Percentiles rank a stretch among this genome's conserved stretches.
phyloP scores from a whole-genome alignment of 805 yeast genomes.

The Lipomyces yamadae region DNA sequence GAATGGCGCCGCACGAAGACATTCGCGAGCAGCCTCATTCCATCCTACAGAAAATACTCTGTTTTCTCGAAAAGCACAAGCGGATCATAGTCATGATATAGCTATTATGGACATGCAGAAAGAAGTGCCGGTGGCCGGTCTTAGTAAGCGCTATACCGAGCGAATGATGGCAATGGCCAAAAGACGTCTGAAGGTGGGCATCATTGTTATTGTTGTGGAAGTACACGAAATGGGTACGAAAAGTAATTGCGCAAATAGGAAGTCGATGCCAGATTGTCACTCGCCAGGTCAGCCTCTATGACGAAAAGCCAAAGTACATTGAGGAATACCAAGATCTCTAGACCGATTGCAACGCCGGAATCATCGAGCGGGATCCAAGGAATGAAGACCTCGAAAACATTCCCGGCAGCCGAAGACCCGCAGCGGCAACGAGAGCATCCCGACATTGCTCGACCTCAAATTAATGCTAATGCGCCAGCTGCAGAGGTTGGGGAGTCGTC shows the following conservation, averaged over 20 bases:
- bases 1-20: background rate
- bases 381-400: background rate
- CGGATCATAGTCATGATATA: background rate
- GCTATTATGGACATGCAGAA: background rate
- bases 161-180: conserved; percentile 29
- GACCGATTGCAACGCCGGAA: conserved; percentile 1
- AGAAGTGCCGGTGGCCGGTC: background rate
- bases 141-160: conserved; percentile 16
- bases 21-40: background rate
- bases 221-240: background rate
- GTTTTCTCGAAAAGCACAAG: background rate
- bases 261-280: conserved; percentile 27
- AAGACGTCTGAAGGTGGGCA: conserved; percentile 24
- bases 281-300: conserved; percentile 14
- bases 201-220: background rate
- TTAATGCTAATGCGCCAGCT: background rate
- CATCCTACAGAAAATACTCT: background rate
- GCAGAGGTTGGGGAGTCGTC: background rate
- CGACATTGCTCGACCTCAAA: background rate
- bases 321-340: background rate
- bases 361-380: background rate
- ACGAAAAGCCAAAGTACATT: conserved; percentile 3
- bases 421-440: background rate
- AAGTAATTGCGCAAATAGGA: conserved; percentile 17
- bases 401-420: background rate